Evolutionary conservation across 2,329 filamentous ascomycete genomes (phyloP), one percentile per base, ranked within the genome.

Genomic region (Verticillium klebahnii): DNA sequence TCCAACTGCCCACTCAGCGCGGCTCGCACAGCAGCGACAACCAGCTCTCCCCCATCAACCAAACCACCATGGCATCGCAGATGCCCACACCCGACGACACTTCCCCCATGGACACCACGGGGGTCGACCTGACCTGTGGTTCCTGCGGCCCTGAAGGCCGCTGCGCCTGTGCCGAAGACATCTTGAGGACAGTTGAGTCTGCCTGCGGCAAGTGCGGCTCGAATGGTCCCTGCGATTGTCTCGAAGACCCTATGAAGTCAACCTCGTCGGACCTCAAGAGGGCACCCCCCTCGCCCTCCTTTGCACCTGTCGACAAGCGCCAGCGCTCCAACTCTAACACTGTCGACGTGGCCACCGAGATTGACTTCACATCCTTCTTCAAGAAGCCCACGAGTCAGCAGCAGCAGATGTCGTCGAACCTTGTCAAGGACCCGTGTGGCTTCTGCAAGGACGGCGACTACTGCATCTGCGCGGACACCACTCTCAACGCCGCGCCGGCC

Each of bases 401-500:
- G 59, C 14, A 57, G 29, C 64, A 66, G 32, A 71, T 45, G 62
- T 69, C 19, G 74, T 29, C 56, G 11, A 37, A 82, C 52, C 76
- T 79, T 12, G 79, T 83, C 5, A 83, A 85, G 64, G 91, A 94
- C 68, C 84, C 85, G 23, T 95, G 91, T 72, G 91, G 91, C 7
- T 95, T 95, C 76, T 95, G 91, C 75, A 86, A 89, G 64, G 90
- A 93, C 63, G 90, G 90, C 5, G 93, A 89, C 0, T 91, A 91
- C 68, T 95, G 91, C 70, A 87, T 93, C 66, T 95, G 91, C 73
- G 91, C 90, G 29, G 91, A 93, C 66, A 75, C 78, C 23, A 75
- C 78, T 29, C 71, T 78, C 64, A 56, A 60, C 17, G 55, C 62
- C 56, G 63, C 50, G 17, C 58, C 61, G 32, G 40, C 62, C 9